Base-by-base conservation (phyloP, 352 stramenopile species). In the Blastocystis sp. region DNA sequence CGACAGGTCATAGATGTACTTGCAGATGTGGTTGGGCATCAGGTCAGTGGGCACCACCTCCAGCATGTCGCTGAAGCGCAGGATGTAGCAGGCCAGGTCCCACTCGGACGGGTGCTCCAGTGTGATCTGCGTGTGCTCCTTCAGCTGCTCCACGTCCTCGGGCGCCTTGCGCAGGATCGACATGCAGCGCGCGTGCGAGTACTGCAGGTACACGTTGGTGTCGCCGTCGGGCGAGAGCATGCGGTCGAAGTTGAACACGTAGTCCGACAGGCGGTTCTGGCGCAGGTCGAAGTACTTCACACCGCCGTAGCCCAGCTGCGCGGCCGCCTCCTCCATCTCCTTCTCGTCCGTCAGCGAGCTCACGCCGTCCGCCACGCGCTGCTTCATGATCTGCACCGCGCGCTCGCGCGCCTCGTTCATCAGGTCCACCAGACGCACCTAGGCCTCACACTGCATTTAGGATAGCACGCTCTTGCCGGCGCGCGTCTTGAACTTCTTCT, bases 281-380 rank as follows among this genome's bases (percentile, higher is more conserved):
- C 95, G 94, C 82, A 99, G 92, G 91, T 99, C 97, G 91, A 98
- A 98, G 92, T 99, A 99, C 93, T 99, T 99, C 78, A 99, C 96
- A 17, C 96, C 97, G 74, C 96, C 96, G 90, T 99, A 99, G 76
- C 97, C 97, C 84, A 99, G 94, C 78, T 95, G 95, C 87, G 96
- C 94, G 9, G 97, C 96, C 3, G 96, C 94, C 60, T 91, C 91
- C 62, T 97, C 94, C 42, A 98, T 92, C 90, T 98, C 94, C 4
- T 97, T 95, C 77, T 92, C 91, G 6, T 94, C 92, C 59, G 42
- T 57, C 38, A 89, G 71, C 57, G 64, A 54, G 48, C 68, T 54
- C 21, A 90, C 54, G 52, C 90, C 93, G n/a, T 94, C 92, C 52
- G 94, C 92, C 40, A 97, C 97, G 89, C 96, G 95, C 77, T 96